These are phyloP conservation scores for Arabidopsis hybrid DNA, from an alignment of 441 rosid genomes.

Conservation along the genomic window DNA sequence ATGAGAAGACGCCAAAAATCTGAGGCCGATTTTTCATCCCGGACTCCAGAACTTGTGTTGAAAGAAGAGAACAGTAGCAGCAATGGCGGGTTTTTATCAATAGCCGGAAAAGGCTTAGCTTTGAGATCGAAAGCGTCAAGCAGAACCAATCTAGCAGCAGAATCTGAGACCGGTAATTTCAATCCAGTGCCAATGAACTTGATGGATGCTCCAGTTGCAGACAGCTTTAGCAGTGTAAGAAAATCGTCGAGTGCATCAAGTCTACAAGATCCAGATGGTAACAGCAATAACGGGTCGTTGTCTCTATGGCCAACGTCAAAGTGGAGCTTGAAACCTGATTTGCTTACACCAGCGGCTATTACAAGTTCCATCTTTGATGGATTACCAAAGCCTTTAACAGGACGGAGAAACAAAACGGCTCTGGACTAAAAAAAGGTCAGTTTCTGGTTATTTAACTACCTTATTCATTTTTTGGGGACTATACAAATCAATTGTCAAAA, in stretches of 20 bases:
- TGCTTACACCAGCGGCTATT: constrained; percentile 57
- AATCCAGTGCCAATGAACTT: constrained; percentile 42
- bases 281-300: constrained; percentile 41
- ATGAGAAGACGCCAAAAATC: constrained; percentile 74
- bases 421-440: constrained; percentile 49
- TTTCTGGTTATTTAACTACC: constrained; percentile 35
- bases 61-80: constrained; percentile 53
- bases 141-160: constrained; percentile 44
- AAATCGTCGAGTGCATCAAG: constrained; percentile 73
- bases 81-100: constrained; percentile 51
- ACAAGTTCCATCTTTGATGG: constrained; percentile 73
- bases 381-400: constrained; percentile 65
- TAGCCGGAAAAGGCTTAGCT: constrained; percentile 60
- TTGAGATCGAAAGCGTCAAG: constrained; percentile 59
- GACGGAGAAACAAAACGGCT: constrained; percentile 66
- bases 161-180: constrained; percentile 45
- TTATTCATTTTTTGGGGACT: constrained; percentile 33
- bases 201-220: constrained; percentile 47
- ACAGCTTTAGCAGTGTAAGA: constrained; percentile 52
- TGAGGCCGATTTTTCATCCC: constrained; percentile 47
- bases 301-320: constrained; percentile 57
- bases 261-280: constrained; percentile 61
- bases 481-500: constrained; percentile 43
- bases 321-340: constrained; percentile 63
- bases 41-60: constrained; percentile 57